These are phyloP conservation scores for Populus davidiana DNA, from an alignment of 345 rosid genomes.

Conservation along the genomic window DNA sequence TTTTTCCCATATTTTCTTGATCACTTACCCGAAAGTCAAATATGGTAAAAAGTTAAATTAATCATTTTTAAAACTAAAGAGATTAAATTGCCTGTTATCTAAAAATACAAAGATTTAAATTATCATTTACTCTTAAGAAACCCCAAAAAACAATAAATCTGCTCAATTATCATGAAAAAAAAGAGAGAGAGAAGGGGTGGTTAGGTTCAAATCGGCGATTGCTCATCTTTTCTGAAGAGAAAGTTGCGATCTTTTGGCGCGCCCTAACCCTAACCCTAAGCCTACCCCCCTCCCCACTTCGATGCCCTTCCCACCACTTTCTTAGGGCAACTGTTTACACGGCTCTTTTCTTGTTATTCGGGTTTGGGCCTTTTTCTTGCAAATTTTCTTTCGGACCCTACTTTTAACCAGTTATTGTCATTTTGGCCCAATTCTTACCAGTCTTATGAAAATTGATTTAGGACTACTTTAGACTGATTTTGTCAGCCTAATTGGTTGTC, in stretches of 20 bases:
- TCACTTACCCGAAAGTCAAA: neutral
- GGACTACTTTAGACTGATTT: neutral
- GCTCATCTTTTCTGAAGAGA: constrained; percentile 27
- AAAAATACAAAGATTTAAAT: neutral
- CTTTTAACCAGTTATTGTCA: neutral
- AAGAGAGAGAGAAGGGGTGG: neutral
- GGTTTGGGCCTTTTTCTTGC: neutral
- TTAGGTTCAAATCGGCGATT: constrained; percentile 30
- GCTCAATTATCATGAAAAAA: neutral
- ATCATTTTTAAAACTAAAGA: too few species aligned
- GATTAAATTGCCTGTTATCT: too few species aligned
- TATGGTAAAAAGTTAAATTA: neutral
- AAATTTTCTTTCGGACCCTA: neutral
- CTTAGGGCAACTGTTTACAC: neutral
- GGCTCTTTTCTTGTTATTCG: neutral
- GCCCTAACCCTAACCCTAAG: constrained; percentile 6
- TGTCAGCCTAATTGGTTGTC: neutral
- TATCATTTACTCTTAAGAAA: too few species aligned
- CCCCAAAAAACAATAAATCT: too few species aligned
- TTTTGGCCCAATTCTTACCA: neutral
- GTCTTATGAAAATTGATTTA: neutral
- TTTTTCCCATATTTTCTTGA: too few species aligned
- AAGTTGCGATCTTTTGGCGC: constrained; percentile 36
- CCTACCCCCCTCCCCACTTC: neutral
- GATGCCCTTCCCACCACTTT: neutral